Percentiles rank a stretch among this genome's conserved stretches.
Evolutionary conservation across 495 filamentous ascomycete species (phyloP).

Genomic region (Aspergillus olivimuriae): DNA sequence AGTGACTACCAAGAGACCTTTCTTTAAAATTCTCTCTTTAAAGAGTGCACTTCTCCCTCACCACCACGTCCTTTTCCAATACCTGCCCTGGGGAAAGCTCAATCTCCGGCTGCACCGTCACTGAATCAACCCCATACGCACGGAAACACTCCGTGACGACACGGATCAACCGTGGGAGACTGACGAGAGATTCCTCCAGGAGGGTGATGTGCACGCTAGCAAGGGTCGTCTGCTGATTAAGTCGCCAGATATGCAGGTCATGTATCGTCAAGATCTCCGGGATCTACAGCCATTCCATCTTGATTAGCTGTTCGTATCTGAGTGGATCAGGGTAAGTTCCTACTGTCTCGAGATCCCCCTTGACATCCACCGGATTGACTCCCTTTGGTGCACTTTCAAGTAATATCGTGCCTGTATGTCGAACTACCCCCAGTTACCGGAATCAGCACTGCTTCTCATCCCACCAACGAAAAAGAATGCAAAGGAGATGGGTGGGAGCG

Average conservation of each 20-base stretch:
- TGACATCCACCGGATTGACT: slow-evolving; percentile 68
- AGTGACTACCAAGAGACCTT: too few relatives aligned
- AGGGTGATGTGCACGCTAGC: slow-evolving; percentile 45
- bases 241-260: slow-evolving; percentile 48
- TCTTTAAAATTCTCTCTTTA: too few relatives aligned
- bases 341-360: slow-evolving; percentile 57
- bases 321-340: background rate
- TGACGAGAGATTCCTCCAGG: slow-evolving; percentile 25
- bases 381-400: slow-evolving; percentile 78
- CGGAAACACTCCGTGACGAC: slow-evolving; percentile 44
- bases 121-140: slow-evolving; percentile 48
- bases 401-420: slow-evolving; percentile 50
- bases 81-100: too few relatives aligned
- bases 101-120: slow-evolving; percentile 44
- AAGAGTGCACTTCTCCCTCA: too few relatives aligned
- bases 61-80: too few relatives aligned
- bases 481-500: background rate
- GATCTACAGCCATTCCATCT: slow-evolving; percentile 20
- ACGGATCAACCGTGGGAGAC: slow-evolving; percentile 33
- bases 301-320: background rate
- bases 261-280: slow-evolving; percentile 40
- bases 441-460: too few relatives aligned
- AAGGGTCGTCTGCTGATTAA: slow-evolving; percentile 44
- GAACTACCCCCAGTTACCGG: too few relatives aligned
- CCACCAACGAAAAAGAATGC: background rate